These are phyloP conservation scores for Pseudodiploospora longispora DNA, from an alignment of 2,329 filamentous ascomycete species.

Conservation along the genomic window DNA sequence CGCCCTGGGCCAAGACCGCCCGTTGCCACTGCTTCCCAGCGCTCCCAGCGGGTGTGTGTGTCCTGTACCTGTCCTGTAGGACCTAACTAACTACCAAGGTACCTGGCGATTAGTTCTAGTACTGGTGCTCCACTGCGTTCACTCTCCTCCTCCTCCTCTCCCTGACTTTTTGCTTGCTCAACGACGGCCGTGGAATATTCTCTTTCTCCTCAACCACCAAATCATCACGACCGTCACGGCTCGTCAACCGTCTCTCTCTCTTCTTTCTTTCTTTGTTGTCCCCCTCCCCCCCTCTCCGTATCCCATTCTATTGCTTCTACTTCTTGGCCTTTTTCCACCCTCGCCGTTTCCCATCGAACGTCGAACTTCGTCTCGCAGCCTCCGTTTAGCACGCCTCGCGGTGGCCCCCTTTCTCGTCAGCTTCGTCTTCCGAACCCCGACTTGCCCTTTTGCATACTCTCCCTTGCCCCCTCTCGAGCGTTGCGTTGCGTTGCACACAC, in stretches of 20 bases:
- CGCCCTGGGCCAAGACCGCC: constrained; percentile 9
- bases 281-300: constrained; percentile 13
- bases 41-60: too few species aligned
- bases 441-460: constrained; percentile 11
- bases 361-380: constrained; percentile 15
- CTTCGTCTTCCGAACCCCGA: constrained; percentile 15
- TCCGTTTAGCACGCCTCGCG: constrained; percentile 11
- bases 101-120: constrained; percentile 3
- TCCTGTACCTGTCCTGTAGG: not conserved
- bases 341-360: constrained; percentile 14
- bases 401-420: constrained; percentile 24
- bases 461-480: constrained; percentile 12
- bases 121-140: not conserved
- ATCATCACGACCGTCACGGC: constrained; percentile 1
- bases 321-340: constrained; percentile 16
- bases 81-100: not conserved
- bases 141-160: constrained; percentile 2
- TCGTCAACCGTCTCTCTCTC: constrained; percentile 11
- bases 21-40: constrained; percentile 8
- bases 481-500: constrained; percentile 18
- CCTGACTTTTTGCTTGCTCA: constrained; percentile 6
- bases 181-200: not conserved
- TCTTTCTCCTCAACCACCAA: not conserved
- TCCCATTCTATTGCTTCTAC: constrained; percentile 9
- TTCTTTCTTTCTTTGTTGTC: constrained; percentile 17